Percentiles rank a stretch among this genome's conserved stretches.
Conservation (phyloP, 768 basidiomycete species). For the Psilocybe azurescens region DNA sequence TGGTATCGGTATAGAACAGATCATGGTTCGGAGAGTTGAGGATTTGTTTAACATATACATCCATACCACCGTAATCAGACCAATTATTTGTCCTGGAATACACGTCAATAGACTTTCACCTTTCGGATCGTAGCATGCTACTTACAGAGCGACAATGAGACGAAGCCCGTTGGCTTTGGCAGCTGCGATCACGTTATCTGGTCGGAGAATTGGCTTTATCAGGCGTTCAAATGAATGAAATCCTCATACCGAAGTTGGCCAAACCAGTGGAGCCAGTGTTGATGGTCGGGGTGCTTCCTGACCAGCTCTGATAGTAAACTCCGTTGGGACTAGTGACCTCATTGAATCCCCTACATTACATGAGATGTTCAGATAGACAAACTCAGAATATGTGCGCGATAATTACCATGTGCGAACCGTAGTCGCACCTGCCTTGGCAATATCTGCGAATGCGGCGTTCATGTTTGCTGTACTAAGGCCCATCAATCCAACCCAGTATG, state of each 20-base stretch:
- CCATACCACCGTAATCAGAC: slow-evolving; percentile 72
- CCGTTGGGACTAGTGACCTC: slow-evolving; percentile 55
- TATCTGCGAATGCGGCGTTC: slow-evolving; percentile 55
- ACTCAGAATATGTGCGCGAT: not conserved
- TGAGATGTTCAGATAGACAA: not conserved
- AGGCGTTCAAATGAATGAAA: not conserved
- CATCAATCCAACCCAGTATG: slow-evolving; percentile 62
- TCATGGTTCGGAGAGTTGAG: slow-evolving; percentile 44
- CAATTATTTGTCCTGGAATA: slow-evolving; percentile 61
- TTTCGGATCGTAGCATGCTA: slow-evolving; percentile 3
- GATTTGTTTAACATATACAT: slow-evolving; percentile 66
- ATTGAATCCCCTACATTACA: slow-evolving; percentile 36
- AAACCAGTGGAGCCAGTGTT: slow-evolving; percentile 61
- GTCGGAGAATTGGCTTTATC: not conserved
- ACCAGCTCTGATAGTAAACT: slow-evolving; percentile 62
- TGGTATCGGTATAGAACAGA: slow-evolving; percentile 62
- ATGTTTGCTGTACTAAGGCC: slow-evolving; percentile 53
- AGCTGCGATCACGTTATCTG: slow-evolving; percentile 60
- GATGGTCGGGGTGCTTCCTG: slow-evolving; percentile 50
- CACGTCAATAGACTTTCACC: not conserved
- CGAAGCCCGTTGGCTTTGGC: slow-evolving; percentile 66
- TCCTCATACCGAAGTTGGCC: slow-evolving; percentile 49
- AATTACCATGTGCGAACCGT: slow-evolving; percentile 54
- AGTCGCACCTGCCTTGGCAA: slow-evolving; percentile 55
- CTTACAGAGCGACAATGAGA: slow-evolving; percentile 63